phyloP scores from a whole-genome alignment of 2,329 filamentous ascomycete species.

The Hypocreales sp. region DNA sequence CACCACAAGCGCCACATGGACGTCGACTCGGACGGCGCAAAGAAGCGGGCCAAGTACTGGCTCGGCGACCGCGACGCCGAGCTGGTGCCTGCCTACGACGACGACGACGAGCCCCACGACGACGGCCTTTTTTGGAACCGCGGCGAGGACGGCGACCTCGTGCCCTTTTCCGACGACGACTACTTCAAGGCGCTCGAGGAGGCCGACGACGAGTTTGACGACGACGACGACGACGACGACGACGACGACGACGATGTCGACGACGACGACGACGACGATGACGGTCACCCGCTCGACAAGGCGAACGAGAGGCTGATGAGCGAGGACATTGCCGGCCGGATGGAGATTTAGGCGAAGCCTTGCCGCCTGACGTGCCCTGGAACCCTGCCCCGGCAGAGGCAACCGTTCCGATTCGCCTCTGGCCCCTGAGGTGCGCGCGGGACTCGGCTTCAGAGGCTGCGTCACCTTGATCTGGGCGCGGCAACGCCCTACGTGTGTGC shows the following conservation, averaged over 20 bases:
- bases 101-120: conserved; percentile 33
- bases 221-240: conserved; percentile 27
- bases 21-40: conserved; percentile 18
- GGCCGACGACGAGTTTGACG: conserved; percentile 20
- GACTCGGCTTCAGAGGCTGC: too few relatives aligned
- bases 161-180: conserved; percentile 35
- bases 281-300: conserved; percentile 24
- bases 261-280: conserved; percentile 26
- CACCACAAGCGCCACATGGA: conserved; percentile 11
- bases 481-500: too few relatives aligned
- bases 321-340: conserved; percentile 45
- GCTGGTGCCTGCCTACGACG: conserved; percentile 25
- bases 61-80: conserved; percentile 51
- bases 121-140: conserved; percentile 42
- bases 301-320: conserved; percentile 30
- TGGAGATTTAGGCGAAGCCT: conserved; percentile 55
- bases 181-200: conserved; percentile 24
- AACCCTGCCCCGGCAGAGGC: too few relatives aligned
- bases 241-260: conserved; percentile 29
- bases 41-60: conserved; percentile 79
- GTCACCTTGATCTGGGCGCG: too few relatives aligned
- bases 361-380: too few relatives aligned
- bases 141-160: conserved; percentile 41
- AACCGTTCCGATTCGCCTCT: too few relatives aligned
- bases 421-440: too few relatives aligned